A percentile compares a stretch with the other conserved stretches of the same genome.
These are phyloP conservation scores for Geoglossum glabrum DNA, from an alignment of 495 filamentous ascomycete species.

Conservation along the genomic window DNA sequence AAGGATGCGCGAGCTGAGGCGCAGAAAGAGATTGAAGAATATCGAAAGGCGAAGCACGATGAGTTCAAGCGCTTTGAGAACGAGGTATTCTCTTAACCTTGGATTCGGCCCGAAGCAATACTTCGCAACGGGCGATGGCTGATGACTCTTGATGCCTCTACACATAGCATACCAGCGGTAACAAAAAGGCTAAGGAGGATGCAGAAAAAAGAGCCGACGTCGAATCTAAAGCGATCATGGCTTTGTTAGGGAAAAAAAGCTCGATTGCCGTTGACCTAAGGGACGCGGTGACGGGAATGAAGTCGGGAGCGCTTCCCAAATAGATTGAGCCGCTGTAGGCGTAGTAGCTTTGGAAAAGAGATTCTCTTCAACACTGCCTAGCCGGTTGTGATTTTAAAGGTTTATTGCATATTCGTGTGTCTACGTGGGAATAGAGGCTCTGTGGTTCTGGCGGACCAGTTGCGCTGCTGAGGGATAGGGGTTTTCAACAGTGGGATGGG, in stretches of 20 bases:
- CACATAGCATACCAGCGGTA: slow-evolving; percentile 59
- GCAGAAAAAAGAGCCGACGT: slow-evolving; percentile 62
- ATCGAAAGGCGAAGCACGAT: slow-evolving; percentile 71
- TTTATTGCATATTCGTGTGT: too few relatives aligned
- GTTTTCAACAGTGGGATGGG: too few relatives aligned
- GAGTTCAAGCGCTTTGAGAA: slow-evolving; percentile 91
- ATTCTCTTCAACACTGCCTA: neutral
- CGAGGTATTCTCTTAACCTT: slow-evolving; percentile 35
- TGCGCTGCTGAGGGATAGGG: too few relatives aligned
- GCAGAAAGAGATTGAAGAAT: slow-evolving; percentile 95
- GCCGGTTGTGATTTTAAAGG: neutral
- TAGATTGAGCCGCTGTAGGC: neutral
- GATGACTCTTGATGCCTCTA: neutral
- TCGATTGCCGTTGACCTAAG: slow-evolving; percentile 63
- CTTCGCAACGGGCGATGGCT: neutral
- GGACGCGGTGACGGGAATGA: slow-evolving; percentile 56
- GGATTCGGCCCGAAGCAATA: neutral
- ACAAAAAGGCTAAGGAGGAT: slow-evolving; percentile 72
- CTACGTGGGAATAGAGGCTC: neutral
- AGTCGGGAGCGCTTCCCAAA: slow-evolving; percentile 42
- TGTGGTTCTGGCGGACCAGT: too few relatives aligned
- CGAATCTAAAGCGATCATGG: slow-evolving; percentile 65
- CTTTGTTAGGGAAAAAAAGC: slow-evolving; percentile 56
- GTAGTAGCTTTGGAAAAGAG: neutral
- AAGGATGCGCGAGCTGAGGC: slow-evolving; percentile 88